These are phyloP conservation scores for Pneumocystis jirovecii DNA, from an alignment of 1,139 yeast species.

Conservation along the genomic window DNA sequence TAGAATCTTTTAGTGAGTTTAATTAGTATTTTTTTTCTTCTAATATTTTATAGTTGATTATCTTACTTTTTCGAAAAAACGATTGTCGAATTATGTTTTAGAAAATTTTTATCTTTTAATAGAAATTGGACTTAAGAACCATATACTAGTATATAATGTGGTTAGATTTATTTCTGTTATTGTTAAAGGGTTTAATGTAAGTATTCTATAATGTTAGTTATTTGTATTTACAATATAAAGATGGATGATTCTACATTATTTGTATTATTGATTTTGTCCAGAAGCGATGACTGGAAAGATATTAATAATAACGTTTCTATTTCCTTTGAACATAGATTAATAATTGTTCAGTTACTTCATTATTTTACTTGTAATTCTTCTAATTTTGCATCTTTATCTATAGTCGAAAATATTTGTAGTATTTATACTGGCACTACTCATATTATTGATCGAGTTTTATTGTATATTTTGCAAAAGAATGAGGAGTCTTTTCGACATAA, in stretches of 20 bases:
- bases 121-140: conserved; percentile 8
- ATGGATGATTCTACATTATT: not conserved
- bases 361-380: not conserved
- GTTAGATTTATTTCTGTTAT: not conserved
- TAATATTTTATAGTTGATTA: not conserved
- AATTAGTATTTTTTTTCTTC: not conserved
- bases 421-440: not conserved
- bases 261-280: not conserved
- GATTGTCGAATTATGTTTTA: not conserved
- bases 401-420: not conserved
- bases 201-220: not conserved
- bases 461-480: not conserved
- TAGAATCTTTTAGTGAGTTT: conserved; percentile 1
- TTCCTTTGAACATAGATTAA: not conserved
- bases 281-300: not conserved
- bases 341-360: not conserved
- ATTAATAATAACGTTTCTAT: not conserved
- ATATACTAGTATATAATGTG: conserved; percentile 1
- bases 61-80: not conserved
- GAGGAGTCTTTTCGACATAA: not conserved
- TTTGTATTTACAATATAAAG: not conserved
- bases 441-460: not conserved
- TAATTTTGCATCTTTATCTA: not conserved
- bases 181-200: conserved; percentile 1
- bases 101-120: conserved; percentile 5